These are phyloP conservation scores for Penicillium samsonianum DNA, from an alignment of 495 filamentous ascomycete genomes.

Conservation along the genomic window DNA sequence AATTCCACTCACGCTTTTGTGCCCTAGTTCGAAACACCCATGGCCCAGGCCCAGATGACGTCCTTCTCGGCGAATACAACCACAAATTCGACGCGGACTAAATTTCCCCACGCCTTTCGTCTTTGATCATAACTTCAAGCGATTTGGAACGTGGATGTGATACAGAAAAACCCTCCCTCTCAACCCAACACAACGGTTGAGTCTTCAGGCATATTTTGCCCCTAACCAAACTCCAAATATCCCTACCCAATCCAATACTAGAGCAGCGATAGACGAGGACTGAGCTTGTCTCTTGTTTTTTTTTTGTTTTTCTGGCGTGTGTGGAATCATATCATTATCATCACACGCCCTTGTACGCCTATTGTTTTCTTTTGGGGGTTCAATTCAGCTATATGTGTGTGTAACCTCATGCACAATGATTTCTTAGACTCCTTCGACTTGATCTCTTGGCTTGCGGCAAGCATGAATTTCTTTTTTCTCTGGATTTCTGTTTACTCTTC, in stretches of 20 bases:
- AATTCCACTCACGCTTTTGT: conserved; percentile 1
- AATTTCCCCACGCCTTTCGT: conserved; percentile 12
- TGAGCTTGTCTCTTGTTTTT: not conserved
- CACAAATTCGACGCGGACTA: conserved; percentile 55
- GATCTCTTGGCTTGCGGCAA: not conserved
- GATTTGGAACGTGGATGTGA: conserved; percentile 24
- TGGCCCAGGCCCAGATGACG: conserved; percentile 55
- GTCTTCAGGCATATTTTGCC: conserved; percentile 1
- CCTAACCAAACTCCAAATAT: not conserved
- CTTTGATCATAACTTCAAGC: conserved; percentile 11
- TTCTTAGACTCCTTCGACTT: not conserved
- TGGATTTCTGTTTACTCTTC: conserved; percentile 1
- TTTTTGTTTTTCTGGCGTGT: conserved; percentile 2
- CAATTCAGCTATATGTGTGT: not conserved
- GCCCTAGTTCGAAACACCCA: conserved; percentile 54
- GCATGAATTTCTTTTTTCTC: conserved; percentile 2
- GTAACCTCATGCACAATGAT: not conserved
- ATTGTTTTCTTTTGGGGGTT: conserved; percentile 3
- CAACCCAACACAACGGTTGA: conserved; percentile 4
- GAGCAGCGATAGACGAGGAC: conserved; percentile 8
- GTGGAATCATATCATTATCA: conserved; percentile 2
- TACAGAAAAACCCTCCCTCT: conserved; percentile 15
- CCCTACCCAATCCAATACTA: conserved; percentile 3
- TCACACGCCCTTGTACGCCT: conserved; percentile 7
- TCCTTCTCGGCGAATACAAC: conserved; percentile 54